A percentile compares a stretch with the other conserved stretches of the same genome.
These are phyloP conservation scores for Penicillium waksmanii DNA, from an alignment of 495 filamentous ascomycete genomes.

Conservation along the genomic window DNA sequence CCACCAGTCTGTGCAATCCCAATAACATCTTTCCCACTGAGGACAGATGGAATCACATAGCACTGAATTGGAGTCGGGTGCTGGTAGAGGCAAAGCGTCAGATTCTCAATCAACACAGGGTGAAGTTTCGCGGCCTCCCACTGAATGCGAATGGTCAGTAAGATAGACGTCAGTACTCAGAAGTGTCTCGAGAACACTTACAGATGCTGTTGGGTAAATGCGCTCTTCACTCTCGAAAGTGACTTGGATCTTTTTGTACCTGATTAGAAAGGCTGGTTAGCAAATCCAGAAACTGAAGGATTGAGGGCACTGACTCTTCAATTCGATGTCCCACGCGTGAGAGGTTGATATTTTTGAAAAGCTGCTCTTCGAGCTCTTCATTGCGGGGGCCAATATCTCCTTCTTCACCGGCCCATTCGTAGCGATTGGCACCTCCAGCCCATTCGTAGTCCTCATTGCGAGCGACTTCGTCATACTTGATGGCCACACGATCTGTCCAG, in stretches of 20 bases:
- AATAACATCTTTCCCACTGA: slow-evolving; percentile 72
- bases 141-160: slow-evolving; percentile 25
- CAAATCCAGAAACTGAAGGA: too few species aligned
- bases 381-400: slow-evolving; percentile 80
- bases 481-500: slow-evolving; percentile 57
- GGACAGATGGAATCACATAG: slow-evolving; percentile 78
- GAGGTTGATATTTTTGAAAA: slow-evolving; percentile 64
- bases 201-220: slow-evolving; percentile 35
- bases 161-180: slow-evolving; percentile 35
- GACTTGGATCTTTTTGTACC: slow-evolving; percentile 38
- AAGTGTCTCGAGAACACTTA: slow-evolving; percentile 49
- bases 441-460: slow-evolving; percentile 36
- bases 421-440: slow-evolving; percentile 63
- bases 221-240: slow-evolving; percentile 35
- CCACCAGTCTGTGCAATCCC: slow-evolving; percentile 91
- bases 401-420: slow-evolving; percentile 84
- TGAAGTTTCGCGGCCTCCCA: slow-evolving; percentile 85
- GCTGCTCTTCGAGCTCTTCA: slow-evolving; percentile 66
- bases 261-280: slow-evolving; percentile 16
- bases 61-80: slow-evolving; percentile 84
- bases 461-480: slow-evolving; percentile 52
- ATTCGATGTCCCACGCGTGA: slow-evolving; percentile 47
- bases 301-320: slow-evolving; percentile 35
- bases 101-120: slow-evolving; percentile 78
- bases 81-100: slow-evolving; percentile 66